These are phyloP conservation scores for Candida mesenterica DNA, from an alignment of 1,139 yeast species.

Conservation along the genomic window DNA sequence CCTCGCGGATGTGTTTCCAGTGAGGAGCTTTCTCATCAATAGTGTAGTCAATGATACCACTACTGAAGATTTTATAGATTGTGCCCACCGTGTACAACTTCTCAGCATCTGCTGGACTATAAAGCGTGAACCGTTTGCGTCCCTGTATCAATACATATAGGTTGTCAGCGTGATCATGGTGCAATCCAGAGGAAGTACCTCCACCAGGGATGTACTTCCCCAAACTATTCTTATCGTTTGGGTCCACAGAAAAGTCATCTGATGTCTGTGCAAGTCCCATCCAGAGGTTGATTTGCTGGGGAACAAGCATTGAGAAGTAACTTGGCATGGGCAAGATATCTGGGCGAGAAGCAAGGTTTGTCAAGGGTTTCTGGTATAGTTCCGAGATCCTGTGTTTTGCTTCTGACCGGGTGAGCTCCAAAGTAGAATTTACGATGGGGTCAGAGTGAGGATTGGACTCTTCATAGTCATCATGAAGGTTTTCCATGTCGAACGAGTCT, in stretches of 20 bases:
- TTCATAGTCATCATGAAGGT: constrained; percentile 7
- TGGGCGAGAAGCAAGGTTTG: constrained; percentile 31
- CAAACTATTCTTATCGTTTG: constrained; percentile 25
- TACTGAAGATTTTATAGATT: constrained; percentile 46
- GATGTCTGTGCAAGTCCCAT: constrained; percentile 39
- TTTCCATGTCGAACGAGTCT: constrained; percentile 1
- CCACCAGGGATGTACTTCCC: constrained; percentile 52
- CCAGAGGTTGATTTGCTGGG: constrained; percentile 78
- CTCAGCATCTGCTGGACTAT: constrained; percentile 58
- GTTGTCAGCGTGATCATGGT: constrained; percentile 80
- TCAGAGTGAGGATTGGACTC: constrained; percentile 8
- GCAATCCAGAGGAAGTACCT: constrained; percentile 67
- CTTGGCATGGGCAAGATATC: constrained; percentile 42
- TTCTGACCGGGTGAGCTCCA: constrained; percentile 10
- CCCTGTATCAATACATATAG: constrained; percentile 62
- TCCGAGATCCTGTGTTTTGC: constrained; percentile 31
- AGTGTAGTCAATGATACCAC: constrained; percentile 66
- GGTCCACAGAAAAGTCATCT: constrained; percentile 4
- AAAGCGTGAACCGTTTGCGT: constrained; percentile 62
- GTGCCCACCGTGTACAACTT: constrained; percentile 61
- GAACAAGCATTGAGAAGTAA: constrained; percentile 38
- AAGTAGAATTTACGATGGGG: constrained; percentile 7
- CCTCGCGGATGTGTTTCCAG: constrained; percentile 60
- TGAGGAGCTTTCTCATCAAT: constrained; percentile 50
- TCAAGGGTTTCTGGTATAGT: constrained; percentile 62